phyloP scores from a whole-genome alignment of 305 asterid species.

The Fraxinus latifolia region DNA sequence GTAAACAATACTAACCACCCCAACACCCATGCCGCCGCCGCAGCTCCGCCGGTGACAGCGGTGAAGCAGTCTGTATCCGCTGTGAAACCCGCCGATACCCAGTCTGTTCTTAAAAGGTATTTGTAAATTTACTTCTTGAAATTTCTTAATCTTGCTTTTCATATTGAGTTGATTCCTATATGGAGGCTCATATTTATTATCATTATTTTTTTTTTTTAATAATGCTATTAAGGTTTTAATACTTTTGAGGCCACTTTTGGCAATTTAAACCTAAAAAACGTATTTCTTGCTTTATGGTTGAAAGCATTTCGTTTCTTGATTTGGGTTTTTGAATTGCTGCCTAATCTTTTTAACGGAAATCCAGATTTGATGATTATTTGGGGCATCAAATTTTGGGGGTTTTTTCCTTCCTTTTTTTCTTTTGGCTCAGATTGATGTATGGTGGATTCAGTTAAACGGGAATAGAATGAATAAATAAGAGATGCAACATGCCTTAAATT shows the following conservation, averaged over 20 bases:
- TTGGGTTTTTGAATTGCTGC: background rate
- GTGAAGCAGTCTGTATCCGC: slow-evolving; percentile 52
- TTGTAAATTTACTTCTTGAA: background rate
- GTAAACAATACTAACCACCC: slow-evolving; percentile 36
- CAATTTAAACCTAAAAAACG: background rate
- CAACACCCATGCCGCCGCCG: slow-evolving; percentile 33
- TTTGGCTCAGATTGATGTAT: background rate
- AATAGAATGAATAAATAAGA: background rate
- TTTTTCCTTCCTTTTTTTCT: background rate
- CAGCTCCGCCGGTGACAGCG: slow-evolving; percentile 33
- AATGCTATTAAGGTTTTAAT: slow-evolving; percentile 1
- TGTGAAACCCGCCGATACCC: slow-evolving; percentile 67
- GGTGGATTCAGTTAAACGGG: background rate
- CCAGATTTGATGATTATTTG: background rate
- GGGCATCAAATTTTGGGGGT: background rate
- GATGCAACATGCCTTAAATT: background rate
- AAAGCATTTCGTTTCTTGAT: background rate
- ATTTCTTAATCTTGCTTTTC: background rate
- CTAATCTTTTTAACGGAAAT: background rate
- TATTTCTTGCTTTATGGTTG: background rate
- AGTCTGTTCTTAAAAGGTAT: slow-evolving; percentile 79
- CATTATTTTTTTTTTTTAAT: background rate
- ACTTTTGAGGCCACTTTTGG: background rate
- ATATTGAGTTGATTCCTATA: background rate
- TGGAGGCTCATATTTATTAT: background rate